Percentiles rank a stretch among this genome's conserved stretches.
These are phyloP conservation scores for Fraxinus platypoda DNA, from an alignment of 305 asterid species.

Conservation along the genomic window DNA sequence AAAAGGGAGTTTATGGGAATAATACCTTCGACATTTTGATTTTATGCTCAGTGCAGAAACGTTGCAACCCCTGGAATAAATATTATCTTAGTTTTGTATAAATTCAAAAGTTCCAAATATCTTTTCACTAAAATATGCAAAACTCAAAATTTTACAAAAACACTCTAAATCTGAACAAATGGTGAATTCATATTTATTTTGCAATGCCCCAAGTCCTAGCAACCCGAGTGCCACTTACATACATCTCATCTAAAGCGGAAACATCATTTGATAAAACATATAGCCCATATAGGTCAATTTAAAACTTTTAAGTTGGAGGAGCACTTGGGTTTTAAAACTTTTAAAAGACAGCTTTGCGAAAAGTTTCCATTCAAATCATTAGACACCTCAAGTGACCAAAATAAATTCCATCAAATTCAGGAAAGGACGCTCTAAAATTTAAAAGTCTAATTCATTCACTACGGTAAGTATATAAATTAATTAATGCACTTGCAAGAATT, in stretches of 20 bases:
- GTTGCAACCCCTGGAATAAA: constrained; percentile 80
- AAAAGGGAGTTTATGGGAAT: not conserved
- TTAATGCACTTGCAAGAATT: not conserved
- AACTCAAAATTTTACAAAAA: not conserved
- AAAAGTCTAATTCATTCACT: not conserved
- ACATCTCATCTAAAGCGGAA: too few relatives aligned
- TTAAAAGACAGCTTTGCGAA: too few relatives aligned
- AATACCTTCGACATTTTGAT: constrained; percentile 86
- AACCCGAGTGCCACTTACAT: too few relatives aligned
- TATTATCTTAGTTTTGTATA: not conserved
- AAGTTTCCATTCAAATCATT: not conserved
- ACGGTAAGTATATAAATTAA: not conserved
- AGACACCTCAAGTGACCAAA: not conserved
- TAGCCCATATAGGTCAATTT: too few relatives aligned
- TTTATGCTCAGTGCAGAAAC: constrained; percentile 85
- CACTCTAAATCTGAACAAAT: not conserved
- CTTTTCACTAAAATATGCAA: constrained; percentile 1
- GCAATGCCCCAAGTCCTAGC: too few relatives aligned
- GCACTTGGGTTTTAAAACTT: too few relatives aligned
- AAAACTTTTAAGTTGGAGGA: too few relatives aligned
- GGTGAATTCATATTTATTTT: not conserved
- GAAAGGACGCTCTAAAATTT: not conserved
- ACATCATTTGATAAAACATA: not conserved
- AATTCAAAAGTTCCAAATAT: constrained; percentile 9
- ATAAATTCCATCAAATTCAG: not conserved